Conservation (phyloP, 2,329 filamentous ascomycete species). For the Scolecobasidium constrictum region DNA sequence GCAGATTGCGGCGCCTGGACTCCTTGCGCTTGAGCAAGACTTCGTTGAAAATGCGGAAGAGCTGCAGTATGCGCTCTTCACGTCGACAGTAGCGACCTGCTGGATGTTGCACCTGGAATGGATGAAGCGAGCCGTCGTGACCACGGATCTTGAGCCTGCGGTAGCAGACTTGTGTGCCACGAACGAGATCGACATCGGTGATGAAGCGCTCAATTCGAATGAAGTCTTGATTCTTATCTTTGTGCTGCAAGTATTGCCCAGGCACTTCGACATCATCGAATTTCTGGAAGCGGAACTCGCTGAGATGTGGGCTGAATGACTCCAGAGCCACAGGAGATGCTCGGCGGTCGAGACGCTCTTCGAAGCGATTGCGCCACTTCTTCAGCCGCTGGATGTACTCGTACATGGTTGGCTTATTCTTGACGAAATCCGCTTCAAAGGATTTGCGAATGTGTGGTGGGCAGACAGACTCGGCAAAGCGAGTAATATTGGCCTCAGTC, state of each 20-base stretch:
- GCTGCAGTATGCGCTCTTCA: conserved; percentile 88
- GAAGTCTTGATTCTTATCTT: conserved; percentile 98
- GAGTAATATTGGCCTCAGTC: conserved; percentile 91
- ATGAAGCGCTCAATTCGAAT: conserved; percentile 95
- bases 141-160: conserved; percentile 90
- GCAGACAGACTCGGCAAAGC: conserved; percentile 92
- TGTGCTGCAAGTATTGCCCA: conserved; percentile 91
- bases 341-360: conserved; percentile 89
- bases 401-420: conserved; percentile 91
- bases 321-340: conserved; percentile 66
- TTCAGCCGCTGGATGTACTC: conserved; percentile 97
- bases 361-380: conserved; percentile 93
- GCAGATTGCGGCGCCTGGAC: conserved; percentile 80
- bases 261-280: conserved; percentile 98
- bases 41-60: conserved; percentile 97
- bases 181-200: conserved; percentile 85
- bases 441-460: conserved; percentile 90
- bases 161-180: conserved; percentile 83
- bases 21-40: conserved; percentile 88
- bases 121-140: conserved; percentile 93
- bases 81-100: conserved; percentile 83
- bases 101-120: conserved; percentile 93
- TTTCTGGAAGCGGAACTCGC: conserved; percentile 94
- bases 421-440: conserved; percentile 95
- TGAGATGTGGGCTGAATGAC: conserved; percentile 77